Percentiles rank a stretch among this genome's conserved stretches.
phyloP scores from a whole-genome alignment of 2,329 filamentous ascomycete species.

The Cladophialophora yegresii region DNA sequence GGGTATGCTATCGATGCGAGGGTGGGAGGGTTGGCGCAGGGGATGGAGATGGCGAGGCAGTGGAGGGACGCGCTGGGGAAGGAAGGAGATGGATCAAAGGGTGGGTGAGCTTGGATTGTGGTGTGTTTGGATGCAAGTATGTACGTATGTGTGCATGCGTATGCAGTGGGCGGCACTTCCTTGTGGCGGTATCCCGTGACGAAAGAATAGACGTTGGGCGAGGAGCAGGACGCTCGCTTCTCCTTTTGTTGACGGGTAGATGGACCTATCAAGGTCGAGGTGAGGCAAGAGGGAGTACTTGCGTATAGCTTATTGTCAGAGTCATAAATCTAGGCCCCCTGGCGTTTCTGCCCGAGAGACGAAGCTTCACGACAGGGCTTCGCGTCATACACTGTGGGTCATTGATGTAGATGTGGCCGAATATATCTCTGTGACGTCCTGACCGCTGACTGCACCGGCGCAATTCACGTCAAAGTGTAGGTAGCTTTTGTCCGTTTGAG shows the following conservation, averaged over 20 bases:
- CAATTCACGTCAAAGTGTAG: too few relatives aligned
- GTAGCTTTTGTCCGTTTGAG: too few relatives aligned
- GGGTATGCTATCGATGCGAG: constrained; percentile 79
- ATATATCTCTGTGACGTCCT: too few relatives aligned
- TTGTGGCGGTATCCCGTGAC: neutral
- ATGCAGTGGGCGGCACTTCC: neutral
- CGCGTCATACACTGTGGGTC: too few relatives aligned
- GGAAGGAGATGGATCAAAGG: neutral
- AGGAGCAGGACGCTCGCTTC: neutral
- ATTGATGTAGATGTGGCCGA: too few relatives aligned
- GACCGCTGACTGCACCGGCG: too few relatives aligned
- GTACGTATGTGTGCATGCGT: neutral
- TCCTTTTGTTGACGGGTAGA: neutral
- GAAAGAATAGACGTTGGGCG: neutral
- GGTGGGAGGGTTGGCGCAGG: constrained; percentile 75
- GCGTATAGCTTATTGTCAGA: too few relatives aligned
- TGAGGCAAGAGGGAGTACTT: neutral
- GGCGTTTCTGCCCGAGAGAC: too few relatives aligned
- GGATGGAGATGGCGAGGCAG: constrained; percentile 69
- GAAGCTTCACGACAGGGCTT: too few relatives aligned
- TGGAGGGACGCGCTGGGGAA: constrained; percentile 32
- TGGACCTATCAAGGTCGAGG: neutral
- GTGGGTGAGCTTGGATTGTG: neutral
- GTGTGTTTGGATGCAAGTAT: neutral
- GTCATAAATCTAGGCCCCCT: too few relatives aligned